Evolutionary conservation across 2,329 filamentous ascomycete species (phyloP).

Genomic region (Bipolaris zeicola): DNA sequence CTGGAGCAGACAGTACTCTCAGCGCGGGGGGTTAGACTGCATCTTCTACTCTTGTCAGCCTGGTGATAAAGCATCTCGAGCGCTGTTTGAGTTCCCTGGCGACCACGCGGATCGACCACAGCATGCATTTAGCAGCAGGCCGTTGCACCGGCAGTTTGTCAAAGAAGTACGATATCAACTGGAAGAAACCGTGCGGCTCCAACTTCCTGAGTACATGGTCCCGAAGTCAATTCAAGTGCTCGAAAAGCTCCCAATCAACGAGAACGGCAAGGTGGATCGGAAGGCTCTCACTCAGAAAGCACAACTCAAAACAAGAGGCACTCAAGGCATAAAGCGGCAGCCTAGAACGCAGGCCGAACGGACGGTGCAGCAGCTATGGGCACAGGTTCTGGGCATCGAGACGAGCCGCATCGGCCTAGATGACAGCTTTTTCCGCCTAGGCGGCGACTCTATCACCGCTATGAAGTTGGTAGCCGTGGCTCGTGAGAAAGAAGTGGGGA

Average conservation of each 20-base stretch:
- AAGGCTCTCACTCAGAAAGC: conserved; percentile 23
- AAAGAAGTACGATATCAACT: conserved; percentile 2
- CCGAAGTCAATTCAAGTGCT: conserved; percentile 38
- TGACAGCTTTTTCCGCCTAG: conserved; percentile 26
- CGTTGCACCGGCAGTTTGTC: background rate
- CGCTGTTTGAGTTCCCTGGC: background rate
- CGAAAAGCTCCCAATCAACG: conserved; percentile 27
- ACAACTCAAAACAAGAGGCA: background rate
- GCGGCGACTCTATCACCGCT: conserved; percentile 34
- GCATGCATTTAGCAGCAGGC: background rate
- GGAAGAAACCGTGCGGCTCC: background rate
- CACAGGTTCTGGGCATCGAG: background rate
- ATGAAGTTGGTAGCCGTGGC: conserved; percentile 28
- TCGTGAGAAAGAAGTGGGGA: background rate
- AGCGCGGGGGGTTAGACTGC: conserved; percentile 1
- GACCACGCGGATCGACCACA: background rate
- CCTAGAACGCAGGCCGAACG: background rate
- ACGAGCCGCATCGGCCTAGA: conserved; percentile 7
- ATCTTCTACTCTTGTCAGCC: conserved; percentile 2
- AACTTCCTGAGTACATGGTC: conserved; percentile 27
- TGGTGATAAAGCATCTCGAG: background rate
- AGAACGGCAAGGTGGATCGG: conserved; percentile 22
- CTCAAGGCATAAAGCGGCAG: background rate
- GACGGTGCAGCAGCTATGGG: background rate
- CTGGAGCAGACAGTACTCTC: conserved; percentile 6